phyloP scores from a whole-genome alignment of 228 moss, liverwort and hornwort species.

The Sphagnum magellanicum region DNA sequence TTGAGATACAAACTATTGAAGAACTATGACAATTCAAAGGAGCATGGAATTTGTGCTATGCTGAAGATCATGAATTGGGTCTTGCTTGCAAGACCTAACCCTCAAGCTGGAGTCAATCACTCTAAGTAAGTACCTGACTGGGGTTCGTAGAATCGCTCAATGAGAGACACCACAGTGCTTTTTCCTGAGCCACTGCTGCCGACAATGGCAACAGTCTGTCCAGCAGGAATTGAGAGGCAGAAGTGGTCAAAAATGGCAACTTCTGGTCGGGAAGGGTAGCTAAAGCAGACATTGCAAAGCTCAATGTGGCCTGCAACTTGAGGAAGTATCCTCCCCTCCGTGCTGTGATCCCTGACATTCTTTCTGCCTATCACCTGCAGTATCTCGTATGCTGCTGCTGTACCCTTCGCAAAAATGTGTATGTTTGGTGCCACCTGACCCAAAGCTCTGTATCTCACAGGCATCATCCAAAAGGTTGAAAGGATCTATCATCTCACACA shows the following conservation, averaged over 20 bases:
- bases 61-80: background rate
- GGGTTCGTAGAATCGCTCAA: slow-evolving; percentile 91
- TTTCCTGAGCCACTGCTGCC: slow-evolving; percentile 89
- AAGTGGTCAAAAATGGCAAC: slow-evolving; percentile 64
- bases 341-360: slow-evolving; percentile 34
- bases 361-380: slow-evolving; percentile 75
- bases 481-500: no score
- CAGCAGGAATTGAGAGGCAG: slow-evolving; percentile 70
- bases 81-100: background rate
- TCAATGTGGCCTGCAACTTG: slow-evolving; percentile 73
- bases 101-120: background rate
- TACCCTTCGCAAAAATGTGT: slow-evolving; percentile 74
- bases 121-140: slow-evolving; percentile 42
- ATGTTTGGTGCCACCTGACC: slow-evolving; percentile 89
- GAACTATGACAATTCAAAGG: background rate
- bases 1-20: no score
- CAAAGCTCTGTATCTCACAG: slow-evolving; percentile 51
- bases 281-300: slow-evolving; percentile 71
- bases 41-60: background rate
- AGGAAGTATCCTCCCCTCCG: slow-evolving; percentile 32
- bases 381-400: slow-evolving; percentile 70
- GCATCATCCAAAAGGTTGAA: background rate
- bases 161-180: slow-evolving; percentile 76
- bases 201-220: slow-evolving; percentile 75
- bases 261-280: slow-evolving; percentile 78